Evolutionary conservation across 2,329 filamentous ascomycete genomes (phyloP), one percentile per base, ranked within the genome.

Genomic region (Fusarium pininemorale): DNA sequence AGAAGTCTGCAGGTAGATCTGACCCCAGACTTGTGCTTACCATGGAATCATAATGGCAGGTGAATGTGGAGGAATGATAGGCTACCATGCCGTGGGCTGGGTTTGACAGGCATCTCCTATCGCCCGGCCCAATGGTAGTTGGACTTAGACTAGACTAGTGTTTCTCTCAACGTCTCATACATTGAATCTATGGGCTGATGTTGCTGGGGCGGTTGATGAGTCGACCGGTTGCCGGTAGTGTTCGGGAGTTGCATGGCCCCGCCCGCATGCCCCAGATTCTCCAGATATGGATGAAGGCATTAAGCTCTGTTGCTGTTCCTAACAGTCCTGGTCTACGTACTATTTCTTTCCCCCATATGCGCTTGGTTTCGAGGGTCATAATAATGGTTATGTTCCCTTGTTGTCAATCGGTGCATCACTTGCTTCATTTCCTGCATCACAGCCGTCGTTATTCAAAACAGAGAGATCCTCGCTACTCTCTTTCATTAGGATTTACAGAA

Each of bases 1-100:
- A 69, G 59, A 51, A 60, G n/a, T 22, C 47, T 70, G 67, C 47
- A 61, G 44, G 63, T n/a, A 74, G 72, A 72, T 75, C 72, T 75
- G 60, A 58, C 72, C 66, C 62, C 72, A 67, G 69, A 75, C 57
- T 73, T 65, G 41, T 48, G 66, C 57, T 55, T 39, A 35, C 50
- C 38, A 61, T 41, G 56, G 51, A 59, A 26, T 53, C 50, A 61
- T 39, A 15, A 55, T 48, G 38, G 62, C 47, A 71, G 45, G 54
- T 53, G 18, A 55, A 20, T 74, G 51, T 30, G 38, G 53, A 64
- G 47, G 61, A 54, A 60, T 41, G 51, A 67, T 41, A 51, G 57
- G 47, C 44, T 48, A 63, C 50, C 35, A 60, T 14, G 58, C 42
- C 41, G 28, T 51, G 65, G 26, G 15, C 53, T 70, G 30, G 47